Conservation (phyloP, 2,329 filamentous ascomycete genomes). For the Lachnellula occidentalis region DNA sequence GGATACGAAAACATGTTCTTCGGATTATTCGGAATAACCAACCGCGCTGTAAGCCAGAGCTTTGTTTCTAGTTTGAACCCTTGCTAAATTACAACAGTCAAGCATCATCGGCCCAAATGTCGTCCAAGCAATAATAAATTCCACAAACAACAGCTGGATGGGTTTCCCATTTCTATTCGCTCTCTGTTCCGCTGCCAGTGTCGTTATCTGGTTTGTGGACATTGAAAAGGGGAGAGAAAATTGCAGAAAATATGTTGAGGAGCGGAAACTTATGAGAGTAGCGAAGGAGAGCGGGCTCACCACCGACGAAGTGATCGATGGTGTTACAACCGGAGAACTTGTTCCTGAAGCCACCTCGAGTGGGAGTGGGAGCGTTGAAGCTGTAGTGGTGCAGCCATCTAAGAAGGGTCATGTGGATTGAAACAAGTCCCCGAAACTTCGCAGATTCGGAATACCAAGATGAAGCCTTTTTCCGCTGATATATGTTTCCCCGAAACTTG, state of each 20-base stretch:
- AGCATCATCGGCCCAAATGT: conserved; percentile 40
- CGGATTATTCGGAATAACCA: conserved; percentile 39
- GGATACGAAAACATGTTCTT: conserved; percentile 42
- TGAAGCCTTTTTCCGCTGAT: background rate
- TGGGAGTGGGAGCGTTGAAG: conserved; percentile 5
- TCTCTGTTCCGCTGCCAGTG: conserved; percentile 34
- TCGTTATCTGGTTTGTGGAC: conserved; percentile 36
- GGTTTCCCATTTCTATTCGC: conserved; percentile 39
- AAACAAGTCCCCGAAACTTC: background rate
- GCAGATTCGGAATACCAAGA: background rate
- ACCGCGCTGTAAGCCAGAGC: conserved; percentile 33
- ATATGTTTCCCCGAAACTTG: background rate
- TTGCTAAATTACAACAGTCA: conserved; percentile 27
- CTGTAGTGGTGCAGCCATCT: conserved; percentile 3
- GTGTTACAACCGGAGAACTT: conserved; percentile 11
- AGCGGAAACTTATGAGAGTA: conserved; percentile 29
- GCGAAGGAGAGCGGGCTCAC: conserved; percentile 26
- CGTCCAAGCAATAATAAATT: conserved; percentile 39
- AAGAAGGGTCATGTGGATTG: conserved; percentile 2
- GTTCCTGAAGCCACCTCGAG: conserved; percentile 1
- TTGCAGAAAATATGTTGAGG: conserved; percentile 33
- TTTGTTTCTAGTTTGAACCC: background rate
- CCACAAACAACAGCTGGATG: conserved; percentile 38
- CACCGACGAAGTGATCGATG: conserved; percentile 18
- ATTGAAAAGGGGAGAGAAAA: conserved; percentile 37